Evolutionary conservation across 768 basidiomycete genomes (phyloP), one percentile per base, ranked within the genome.

Genomic region (Termitomyces sp.): DNA sequence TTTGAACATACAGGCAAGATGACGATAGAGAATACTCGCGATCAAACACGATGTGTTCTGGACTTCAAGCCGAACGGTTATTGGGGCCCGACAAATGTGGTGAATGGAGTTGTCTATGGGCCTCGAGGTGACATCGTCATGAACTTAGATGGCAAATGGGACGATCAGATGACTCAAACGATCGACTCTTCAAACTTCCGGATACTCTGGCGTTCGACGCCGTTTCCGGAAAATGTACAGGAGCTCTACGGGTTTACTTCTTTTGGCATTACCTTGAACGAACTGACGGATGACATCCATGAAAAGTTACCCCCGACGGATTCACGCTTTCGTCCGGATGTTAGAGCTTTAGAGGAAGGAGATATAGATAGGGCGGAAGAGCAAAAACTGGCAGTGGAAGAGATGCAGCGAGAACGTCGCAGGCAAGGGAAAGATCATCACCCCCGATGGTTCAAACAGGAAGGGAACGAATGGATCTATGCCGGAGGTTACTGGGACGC

Each of bases 31-130:
- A 90, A 91, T 61, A 73, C 68, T 6, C 73, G 73, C 26, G 79
- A 74, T 24, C 74, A 77, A 12, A 74, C 75, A 37, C 79, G 77
- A 19, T 92, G 88, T 62, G 74, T 83, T 17, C 66, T 93, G n/a
- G 89, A 91, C 46, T 93, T 95, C 74, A 91, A 91, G 65, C 90
- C 88, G 64, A 83, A 82, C 41, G 87, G 90, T 19, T 93, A 91
- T 65, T 90, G 87, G 85, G 88, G 86, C 19, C 73, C 82, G n/a
- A 75, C 82, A 19, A 93, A 93, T 60, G 76, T 84, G 41, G 83
- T 94, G 47, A 71, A 78, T 21, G 91, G 88, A 5, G 66, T 74
- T 5, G 75, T 92, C 26, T 66, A 80, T 54, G 79, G 79, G 24
- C 59, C 76, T 17, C 71, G 75, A 34, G 87, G 85, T 22, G 70